Evolutionary conservation across 345 rosid genomes (phyloP), one percentile per base, ranked within the genome.

Genomic region (Sonneratia alba): DNA sequence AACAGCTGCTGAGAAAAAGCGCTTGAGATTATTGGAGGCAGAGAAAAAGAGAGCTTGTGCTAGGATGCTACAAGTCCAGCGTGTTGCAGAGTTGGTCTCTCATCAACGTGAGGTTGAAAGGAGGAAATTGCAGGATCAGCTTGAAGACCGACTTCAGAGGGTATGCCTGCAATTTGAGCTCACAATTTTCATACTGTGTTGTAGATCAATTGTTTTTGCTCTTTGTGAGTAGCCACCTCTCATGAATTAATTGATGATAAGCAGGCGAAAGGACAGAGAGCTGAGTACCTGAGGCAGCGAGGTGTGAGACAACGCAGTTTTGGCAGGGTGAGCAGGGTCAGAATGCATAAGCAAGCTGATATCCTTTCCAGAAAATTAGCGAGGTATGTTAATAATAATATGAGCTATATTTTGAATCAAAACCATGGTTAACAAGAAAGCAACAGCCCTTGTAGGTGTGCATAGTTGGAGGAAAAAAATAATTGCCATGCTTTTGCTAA

Each of bases 21-120:
- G 99, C 48, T 72, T 87, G 66, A 90, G 88, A 67, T 81, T 96
- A 78, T 77, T 96, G 72, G 99, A 96, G 78, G 96, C 87, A 21
- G 99, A 92, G 84, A 89, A 81, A 86, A 91, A 83, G 83, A 86
- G 85, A 77, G 98, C 98, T 70, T 70, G 81, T 81, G 94, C 98
- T 68, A 87, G 98, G 78, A 68, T 91, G 72, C 74, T 77, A 75
- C 91, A 87, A 82, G 97, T 89, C 57, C 90, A 79, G 74, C 80
- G 77, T 62, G 95, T 89, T 64, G 96, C 98, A 67, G 85, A 84
- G 71, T 86, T 85, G 22, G 85, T 96, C 70, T 88, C 87, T 75
- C 77, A 88, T 55, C 92, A 89, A 66, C 96, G 97, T 43, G 99
- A 96, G 85, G 75, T 84, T 76, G 98, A 96, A 87, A 92, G 97